Percentiles rank a stretch among this genome's conserved stretches.
Conservation (phyloP, 441 rosid genomes). For the Adansonia grandidieri region DNA sequence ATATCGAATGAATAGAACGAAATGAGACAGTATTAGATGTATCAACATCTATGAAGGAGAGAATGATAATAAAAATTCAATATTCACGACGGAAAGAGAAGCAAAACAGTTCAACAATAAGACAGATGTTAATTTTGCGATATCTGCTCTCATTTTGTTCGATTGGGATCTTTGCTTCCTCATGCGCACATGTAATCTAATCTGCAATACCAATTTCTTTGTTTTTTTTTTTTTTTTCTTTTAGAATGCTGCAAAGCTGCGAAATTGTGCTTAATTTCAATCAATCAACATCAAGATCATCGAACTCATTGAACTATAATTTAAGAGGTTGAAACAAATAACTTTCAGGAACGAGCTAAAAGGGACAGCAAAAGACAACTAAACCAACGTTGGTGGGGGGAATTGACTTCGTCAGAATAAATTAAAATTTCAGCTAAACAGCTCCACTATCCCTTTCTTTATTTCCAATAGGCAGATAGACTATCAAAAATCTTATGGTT, state of each 20-base stretch:
- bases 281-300: background rate
- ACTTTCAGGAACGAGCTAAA: background rate
- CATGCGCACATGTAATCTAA: too few relatives aligned
- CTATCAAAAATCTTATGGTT: background rate
- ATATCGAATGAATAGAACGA: too few relatives aligned
- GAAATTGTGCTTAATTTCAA: background rate
- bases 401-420: background rate
- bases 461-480: background rate
- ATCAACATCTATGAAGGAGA: too few relatives aligned
- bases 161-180: too few relatives aligned
- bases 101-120: too few relatives aligned
- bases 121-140: too few relatives aligned
- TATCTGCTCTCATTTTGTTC: too few relatives aligned
- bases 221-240: too few relatives aligned
- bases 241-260: background rate
- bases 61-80: too few relatives aligned
- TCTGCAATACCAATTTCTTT: too few relatives aligned
- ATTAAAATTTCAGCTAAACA: background rate
- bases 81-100: too few relatives aligned
- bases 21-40: too few relatives aligned
- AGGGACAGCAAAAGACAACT: background rate
- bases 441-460: background rate
- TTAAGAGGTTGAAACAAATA: background rate
- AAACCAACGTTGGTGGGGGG: background rate
- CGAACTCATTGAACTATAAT: background rate